Base-by-base conservation (phyloP, 1,139 yeast species). In the Magnusiomyces suaveolens region DNA sequence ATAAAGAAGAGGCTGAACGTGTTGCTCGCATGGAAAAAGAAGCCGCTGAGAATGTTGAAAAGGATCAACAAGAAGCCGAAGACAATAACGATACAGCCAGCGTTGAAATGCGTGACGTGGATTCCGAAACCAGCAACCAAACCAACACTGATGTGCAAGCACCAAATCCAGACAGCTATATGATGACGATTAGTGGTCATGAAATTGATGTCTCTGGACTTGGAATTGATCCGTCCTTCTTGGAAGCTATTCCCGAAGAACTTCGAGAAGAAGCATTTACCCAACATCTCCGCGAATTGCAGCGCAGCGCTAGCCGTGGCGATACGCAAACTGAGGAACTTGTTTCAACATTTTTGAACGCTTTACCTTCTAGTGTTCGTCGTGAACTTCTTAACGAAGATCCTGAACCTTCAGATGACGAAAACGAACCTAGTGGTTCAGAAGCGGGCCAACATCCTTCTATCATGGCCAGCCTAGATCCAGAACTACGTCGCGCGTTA, bases 201-300 rank as follows among this genome's bases (percentile, higher is more conserved):
- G 83, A 83, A 56, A 90, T 90, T 38, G 95, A 90, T 66, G 86
- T 90, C 48, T 80, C 94, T 54, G 94, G 90, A 0, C 83, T 96
- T 2, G 97, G 88, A 56, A 88, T 90, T 57, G 97, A 90, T 69
- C 95, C 95, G 0, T 94, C 86, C 62, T 90, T 89, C 66, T 76
- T 90, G 60, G 87, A 84, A 62, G 97, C 96, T 0, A 75, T 90
- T 43, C 97, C 97, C 0, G 96, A 87, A 51, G 95, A 87, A 54
- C 86, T 90, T 86, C 75, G 96, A 53, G 95, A 89, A 60, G 97
- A 90, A 64, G 97, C 89, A 0, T 82, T 88, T 64, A 82, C 94
- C 0, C 95, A 89, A 62, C 96, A 89, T 66, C 75, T 89, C 3
- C 75, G 92, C 48, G 95, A 88, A 60, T 58, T 74, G 73, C 61